Evolutionary conservation across 805 yeast species (phyloP).

Genomic region (Yarrowia deformans): DNA sequence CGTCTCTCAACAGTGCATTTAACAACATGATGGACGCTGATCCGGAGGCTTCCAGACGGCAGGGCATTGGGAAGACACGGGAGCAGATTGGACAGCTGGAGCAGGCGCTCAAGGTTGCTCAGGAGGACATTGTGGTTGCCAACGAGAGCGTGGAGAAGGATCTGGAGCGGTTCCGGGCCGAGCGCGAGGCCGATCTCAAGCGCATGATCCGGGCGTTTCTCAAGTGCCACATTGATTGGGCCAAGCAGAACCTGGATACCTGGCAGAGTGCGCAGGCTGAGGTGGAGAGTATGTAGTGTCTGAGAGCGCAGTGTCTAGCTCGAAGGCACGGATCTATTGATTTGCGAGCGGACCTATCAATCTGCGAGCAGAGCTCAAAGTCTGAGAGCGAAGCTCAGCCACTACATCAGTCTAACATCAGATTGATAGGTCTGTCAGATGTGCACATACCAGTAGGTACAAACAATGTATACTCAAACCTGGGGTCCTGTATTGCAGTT

Average conservation of each 20-base stretch:
- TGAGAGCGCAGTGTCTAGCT: too few relatives aligned
- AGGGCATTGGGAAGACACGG: conserved; percentile 55
- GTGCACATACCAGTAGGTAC: too few relatives aligned
- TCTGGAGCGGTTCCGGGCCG: conserved; percentile 56
- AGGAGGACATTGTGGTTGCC: conserved; percentile 59
- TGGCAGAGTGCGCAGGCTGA: conserved; percentile 66
- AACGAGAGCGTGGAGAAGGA: conserved; percentile 56
- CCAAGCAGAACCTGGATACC: conserved; percentile 66
- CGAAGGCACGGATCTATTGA: too few relatives aligned
- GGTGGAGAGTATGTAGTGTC: conserved; percentile 32
- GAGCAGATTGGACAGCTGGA: conserved; percentile 58
- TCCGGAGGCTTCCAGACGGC: conserved; percentile 69
- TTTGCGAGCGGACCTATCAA: too few relatives aligned
- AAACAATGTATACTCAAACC: too few relatives aligned
- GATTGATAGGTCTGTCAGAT: too few relatives aligned
- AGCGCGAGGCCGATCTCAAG: conserved; percentile 60
- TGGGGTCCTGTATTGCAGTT: too few relatives aligned
- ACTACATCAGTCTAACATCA: too few relatives aligned
- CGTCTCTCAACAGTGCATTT: conserved; percentile 58
- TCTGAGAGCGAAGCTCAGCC: too few relatives aligned
- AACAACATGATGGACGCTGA: conserved; percentile 72
- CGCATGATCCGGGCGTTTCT: conserved; percentile 62
- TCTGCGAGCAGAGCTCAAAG: too few relatives aligned
- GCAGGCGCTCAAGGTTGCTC: conserved; percentile 61
- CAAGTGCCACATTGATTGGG: conserved; percentile 68